Evolutionary conservation across 2,329 filamentous ascomycete genomes (phyloP).

Genomic region (Phaeoacremonium minimum): DNA sequence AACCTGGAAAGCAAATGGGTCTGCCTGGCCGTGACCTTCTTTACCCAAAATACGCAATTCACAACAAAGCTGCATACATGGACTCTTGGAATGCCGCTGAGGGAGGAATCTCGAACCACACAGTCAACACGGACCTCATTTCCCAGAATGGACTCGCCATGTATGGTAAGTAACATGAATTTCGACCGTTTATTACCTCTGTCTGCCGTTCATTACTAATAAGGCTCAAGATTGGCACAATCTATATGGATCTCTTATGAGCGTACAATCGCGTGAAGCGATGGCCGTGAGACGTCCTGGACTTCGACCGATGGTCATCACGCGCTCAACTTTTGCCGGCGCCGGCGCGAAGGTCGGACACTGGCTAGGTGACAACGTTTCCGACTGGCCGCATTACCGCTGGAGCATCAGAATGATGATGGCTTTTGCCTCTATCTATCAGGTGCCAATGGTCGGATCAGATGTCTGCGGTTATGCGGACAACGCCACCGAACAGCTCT

Average conservation of each 20-base stretch:
- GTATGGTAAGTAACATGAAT: too few species aligned
- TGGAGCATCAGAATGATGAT: slow-evolving; percentile 55
- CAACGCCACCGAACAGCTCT: slow-evolving; percentile 64
- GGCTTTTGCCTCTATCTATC: slow-evolving; percentile 60
- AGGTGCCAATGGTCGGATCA: slow-evolving; percentile 63
- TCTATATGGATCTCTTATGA: slow-evolving; percentile 75
- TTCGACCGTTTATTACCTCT: too few species aligned
- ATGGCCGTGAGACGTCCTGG: slow-evolving; percentile 63
- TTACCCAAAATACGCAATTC: slow-evolving; percentile 60
- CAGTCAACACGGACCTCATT: slow-evolving; percentile 63
- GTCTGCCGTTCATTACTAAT: too few species aligned
- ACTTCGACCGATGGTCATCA: slow-evolving; percentile 67
- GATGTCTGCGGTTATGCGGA: slow-evolving; percentile 76
- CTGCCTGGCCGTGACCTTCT: slow-evolving; percentile 60
- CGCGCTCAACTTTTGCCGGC: slow-evolving; percentile 71
- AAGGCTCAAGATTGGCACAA: too few species aligned
- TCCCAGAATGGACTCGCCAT: slow-evolving; percentile 64
- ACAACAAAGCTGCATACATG: slow-evolving; percentile 51
- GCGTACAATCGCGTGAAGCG: slow-evolving; percentile 55
- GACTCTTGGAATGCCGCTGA: slow-evolving; percentile 34
- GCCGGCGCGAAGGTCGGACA: slow-evolving; percentile 61
- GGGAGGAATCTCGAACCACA: slow-evolving; percentile 49
- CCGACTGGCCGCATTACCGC: slow-evolving; percentile 53
- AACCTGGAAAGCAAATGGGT: slow-evolving; percentile 42
- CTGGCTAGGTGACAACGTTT: slow-evolving; percentile 58